Evolutionary conservation across 1,284 basidiomycete species (phyloP), one percentile per base, ranked within the genome.

Genomic region (Cyathus olla): DNA sequence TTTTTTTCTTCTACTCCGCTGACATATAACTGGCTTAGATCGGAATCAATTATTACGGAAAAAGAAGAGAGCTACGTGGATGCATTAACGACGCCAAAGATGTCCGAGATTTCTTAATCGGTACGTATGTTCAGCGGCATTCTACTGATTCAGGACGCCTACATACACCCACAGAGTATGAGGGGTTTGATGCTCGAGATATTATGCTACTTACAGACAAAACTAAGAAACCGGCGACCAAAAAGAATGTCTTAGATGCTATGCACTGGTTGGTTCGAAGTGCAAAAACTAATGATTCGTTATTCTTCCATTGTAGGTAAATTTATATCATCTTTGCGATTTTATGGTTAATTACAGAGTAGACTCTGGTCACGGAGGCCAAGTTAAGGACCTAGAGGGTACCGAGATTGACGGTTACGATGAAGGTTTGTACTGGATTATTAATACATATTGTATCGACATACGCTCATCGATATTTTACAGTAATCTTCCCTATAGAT

Each of bases 241-340:
- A 86, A 58, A 79, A 78, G 61, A 97, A 97, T 74, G 94, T 98
- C 63, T 71, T 95, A n/a, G 83, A 86, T 26, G 94, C 90, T 1
- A 96, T 96, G 93, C 83, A 82, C 48, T 97, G 95, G 95, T 87
- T 97, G n/a, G 93, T 97, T 2, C 77, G 81, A 27, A 89, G 84
- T 61, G 95, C 95, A 1, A 80, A 83, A 29, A 81, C 86, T 4
- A 85, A 97, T 66, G 96, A 97, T 75, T 91, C 95, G 2, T 78
- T 97, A 11, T 95, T 97, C 76, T 92, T 97, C 76, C 95, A 97
- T 69, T 97, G 91, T 91, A 72, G 57, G 88, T 76, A 49, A 26
- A 21, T 47, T 10, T 47, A 47, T 10, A 10, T 47, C n/a, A 19
- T 8, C 44, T 6, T 47, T 47, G 6, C 44, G 44, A 47, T 8